phyloP scores from a whole-genome alignment of 805 yeast species.

The Schizosaccharomyces cryophilus region DNA sequence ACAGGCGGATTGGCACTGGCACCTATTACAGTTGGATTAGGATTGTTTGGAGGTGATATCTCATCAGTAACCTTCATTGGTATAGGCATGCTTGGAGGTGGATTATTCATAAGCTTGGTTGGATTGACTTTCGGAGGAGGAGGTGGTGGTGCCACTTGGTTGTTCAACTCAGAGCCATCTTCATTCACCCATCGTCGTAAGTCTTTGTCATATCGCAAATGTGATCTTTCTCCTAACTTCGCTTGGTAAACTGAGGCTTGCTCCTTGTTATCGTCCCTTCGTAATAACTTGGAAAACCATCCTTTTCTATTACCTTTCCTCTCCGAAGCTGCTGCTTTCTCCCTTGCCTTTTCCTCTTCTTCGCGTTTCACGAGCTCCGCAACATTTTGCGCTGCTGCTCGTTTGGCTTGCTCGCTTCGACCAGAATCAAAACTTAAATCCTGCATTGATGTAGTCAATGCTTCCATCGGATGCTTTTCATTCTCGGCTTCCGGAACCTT shows the following conservation, averaged over 20 bases:
- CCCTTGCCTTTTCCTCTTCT: neutral
- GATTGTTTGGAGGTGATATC: neutral
- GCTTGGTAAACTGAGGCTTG: constrained; percentile 20
- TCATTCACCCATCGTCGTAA: constrained; percentile 70
- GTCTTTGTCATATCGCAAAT: constrained; percentile 59
- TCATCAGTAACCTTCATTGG: neutral
- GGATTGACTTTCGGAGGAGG: constrained; percentile 26
- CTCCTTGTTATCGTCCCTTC: neutral
- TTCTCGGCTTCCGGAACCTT: neutral
- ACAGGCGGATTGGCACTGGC: neutral
- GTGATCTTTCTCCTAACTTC: constrained; percentile 56
- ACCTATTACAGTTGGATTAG: neutral
- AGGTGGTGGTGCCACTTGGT: constrained; percentile 38
- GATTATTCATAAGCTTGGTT: neutral
- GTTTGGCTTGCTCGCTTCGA: neutral
- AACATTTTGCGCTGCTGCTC: neutral
- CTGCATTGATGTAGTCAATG: neutral
- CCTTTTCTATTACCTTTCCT: neutral
- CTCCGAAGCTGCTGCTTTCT: neutral
- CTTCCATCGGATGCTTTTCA: neutral
- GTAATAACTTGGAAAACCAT: neutral
- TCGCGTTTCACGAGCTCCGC: neutral
- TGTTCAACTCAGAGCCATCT: constrained; percentile 33
- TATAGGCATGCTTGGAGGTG: neutral
- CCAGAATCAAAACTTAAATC: neutral